Evolutionary conservation across 257 asterid genomes (phyloP), one percentile per base, ranked within the genome.

Genomic region (Capsicum pubescens): DNA sequence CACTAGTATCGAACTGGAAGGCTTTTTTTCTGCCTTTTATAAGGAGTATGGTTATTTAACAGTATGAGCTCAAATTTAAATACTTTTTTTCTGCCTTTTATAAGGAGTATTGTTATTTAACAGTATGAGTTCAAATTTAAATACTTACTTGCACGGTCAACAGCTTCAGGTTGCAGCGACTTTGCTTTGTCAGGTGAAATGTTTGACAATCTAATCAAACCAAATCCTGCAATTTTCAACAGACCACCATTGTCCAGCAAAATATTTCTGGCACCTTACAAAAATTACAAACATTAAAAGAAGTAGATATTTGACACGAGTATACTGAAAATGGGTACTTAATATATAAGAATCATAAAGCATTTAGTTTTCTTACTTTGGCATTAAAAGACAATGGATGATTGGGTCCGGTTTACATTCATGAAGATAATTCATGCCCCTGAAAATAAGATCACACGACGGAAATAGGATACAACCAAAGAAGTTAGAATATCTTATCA

Each of bases 261-360:
- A 92, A 97, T 87, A 93, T 97, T 95, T 93, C 99, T 94, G 99
- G 98, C 98, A 94, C 99, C 99, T 95, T 95, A 93, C 94, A 85
- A 86, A 90, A 88, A 89, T 89, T 93, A 90, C 87, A 88, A 87
- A 89, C 90, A 89, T 92, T 94, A 93, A 91, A 89, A 89, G 85
- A 68, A 80, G 86, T 79, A 85, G 50, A 84, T 70, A 79, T 8
- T 21, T 57, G 71, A 82, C 69, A 61, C 9, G 56, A 82, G 66
- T 72, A 86, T 56, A 79, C 55, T 85, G 46, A 26, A 57, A 21
- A 64, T 10, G 46, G 54, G 67, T 36, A 55, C 81, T 50, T 26
- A 19, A 60, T 44, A 59, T 67, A 57, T 61, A 46, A 32, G 52
- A 87, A 84, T 81, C 50, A 82, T 87, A 64, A 69, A 91, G 94